phyloP scores from a whole-genome alignment of 306 rosid genomes.

The Echinosophora koreensis region DNA sequence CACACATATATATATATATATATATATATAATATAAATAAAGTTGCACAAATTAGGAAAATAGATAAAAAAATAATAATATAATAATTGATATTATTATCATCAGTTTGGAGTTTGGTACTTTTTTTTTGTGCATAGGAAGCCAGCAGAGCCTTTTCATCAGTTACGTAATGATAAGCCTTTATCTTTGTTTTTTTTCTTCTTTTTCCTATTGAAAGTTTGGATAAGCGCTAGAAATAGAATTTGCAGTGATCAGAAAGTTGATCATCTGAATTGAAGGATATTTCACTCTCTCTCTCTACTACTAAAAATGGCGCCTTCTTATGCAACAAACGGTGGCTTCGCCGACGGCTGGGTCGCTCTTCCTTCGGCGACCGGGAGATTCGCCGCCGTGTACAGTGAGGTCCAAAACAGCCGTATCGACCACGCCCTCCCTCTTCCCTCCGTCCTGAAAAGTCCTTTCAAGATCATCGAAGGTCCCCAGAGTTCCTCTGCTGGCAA shows the following conservation, averaged over 20 bases:
- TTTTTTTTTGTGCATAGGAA: too few relatives aligned
- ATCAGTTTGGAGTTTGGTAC: too few relatives aligned
- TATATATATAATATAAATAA: too few relatives aligned
- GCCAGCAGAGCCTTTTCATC: too few relatives aligned
- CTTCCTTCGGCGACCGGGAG: constrained; percentile 59
- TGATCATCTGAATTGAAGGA: not conserved
- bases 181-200: too few relatives aligned
- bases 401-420: constrained; percentile 83
- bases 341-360: constrained; percentile 34
- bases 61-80: too few relatives aligned
- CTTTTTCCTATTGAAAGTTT: not conserved
- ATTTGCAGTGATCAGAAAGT: not conserved
- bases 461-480: constrained; percentile 77
- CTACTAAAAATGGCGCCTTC: constrained; percentile 62
- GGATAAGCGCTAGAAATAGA: constrained; percentile 16
- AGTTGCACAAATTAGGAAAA: too few relatives aligned
- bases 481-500: constrained; percentile 92
- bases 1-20: too few relatives aligned
- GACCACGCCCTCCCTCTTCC: constrained; percentile 81
- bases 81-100: too few relatives aligned
- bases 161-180: too few relatives aligned
- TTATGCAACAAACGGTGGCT: constrained; percentile 59
- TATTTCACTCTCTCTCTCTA: not conserved
- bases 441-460: constrained; percentile 74
- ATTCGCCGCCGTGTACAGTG: constrained; percentile 74